Evolutionary conservation across 2,329 filamentous ascomycete species (phyloP), one percentile per base, ranked within the genome.

Genomic region (Purpureocillium lavendulum): DNA sequence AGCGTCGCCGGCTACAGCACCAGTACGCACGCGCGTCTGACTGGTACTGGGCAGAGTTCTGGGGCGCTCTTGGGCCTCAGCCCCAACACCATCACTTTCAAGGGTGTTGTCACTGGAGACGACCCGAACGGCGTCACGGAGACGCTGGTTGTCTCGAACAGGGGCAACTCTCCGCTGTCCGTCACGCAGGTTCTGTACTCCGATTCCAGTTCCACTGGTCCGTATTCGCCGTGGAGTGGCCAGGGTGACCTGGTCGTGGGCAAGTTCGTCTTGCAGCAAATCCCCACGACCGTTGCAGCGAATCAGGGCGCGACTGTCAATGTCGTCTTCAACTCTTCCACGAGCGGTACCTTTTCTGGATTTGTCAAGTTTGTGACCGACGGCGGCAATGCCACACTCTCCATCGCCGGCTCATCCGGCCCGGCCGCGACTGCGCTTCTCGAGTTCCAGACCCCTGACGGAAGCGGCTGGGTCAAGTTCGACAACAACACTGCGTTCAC

Each of bases 371-470:
- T 77, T 4, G 48, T 53, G 12, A 70, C 73, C 0, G 58, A 61
- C 38, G 75, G 74, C 9, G 75, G 75, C 0, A 67, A 56, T 33
- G 60, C 62, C 12, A 60, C 66, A 0, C 56, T 78, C 10, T 64
- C 65, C 21, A 59, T 77, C 12, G 57, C 70, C 1, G 75, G 63
- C 12, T 63, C 66, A 2, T 65, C 73, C 7, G 73, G 72, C 0
- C 65, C 66, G 2, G 55, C 67, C 0, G 69, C 76, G 1, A 57
- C 57, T 0, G 72, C 71, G 1, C 50, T 73, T 1, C 53, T 80
- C 4, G 69, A 78, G 48, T 79, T 78, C 51, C 69, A 79, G 49
- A 70, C 61, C 0, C 50, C 60, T 0, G 71, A 77, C 48, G 72
- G 66, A 3, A 55, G 50, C 3, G 62, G 61, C 0, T 80, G 75